Conservation (phyloP, 305 asterid genomes). For the Fraxinus baroniana region DNA sequence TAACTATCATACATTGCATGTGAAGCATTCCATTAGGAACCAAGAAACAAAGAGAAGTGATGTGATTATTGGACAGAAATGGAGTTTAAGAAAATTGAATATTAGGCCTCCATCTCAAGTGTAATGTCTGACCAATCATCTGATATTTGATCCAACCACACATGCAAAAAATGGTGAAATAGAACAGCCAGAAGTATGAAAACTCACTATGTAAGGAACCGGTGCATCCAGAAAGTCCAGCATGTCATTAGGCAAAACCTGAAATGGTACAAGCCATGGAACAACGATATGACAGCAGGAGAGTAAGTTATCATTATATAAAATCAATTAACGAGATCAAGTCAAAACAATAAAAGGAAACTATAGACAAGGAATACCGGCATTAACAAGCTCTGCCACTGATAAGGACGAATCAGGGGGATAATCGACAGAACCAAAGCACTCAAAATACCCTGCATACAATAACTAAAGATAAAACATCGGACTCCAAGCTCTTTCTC, state of each 20-base stretch:
- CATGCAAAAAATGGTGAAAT: constrained; percentile 6
- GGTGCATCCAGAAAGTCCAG: constrained; percentile 98
- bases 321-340: constrained; percentile 5
- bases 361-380: constrained; percentile 51
- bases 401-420: constrained; percentile 95
- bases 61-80: neutral
- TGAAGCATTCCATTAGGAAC: neutral
- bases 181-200: constrained; percentile 18
- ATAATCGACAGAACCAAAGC: constrained; percentile 81
- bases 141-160: constrained; percentile 1
- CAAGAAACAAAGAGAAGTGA: neutral
- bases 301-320: constrained; percentile 12
- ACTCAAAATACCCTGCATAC: constrained; percentile 81
- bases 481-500: constrained; percentile 7
- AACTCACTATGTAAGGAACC: constrained; percentile 96
- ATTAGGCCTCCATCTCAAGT: neutral
- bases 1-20: neutral
- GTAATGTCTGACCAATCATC: constrained; percentile 5
- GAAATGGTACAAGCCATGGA: constrained; percentile 28
- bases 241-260: constrained; percentile 99
- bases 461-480: constrained; percentile 17
- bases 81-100: neutral
- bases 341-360: constrained; percentile 19
- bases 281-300: constrained; percentile 1
- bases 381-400: constrained; percentile 98